A percentile compares a stretch with the other conserved stretches of the same genome.
Evolutionary conservation across 2,329 filamentous ascomycete species (phyloP).

Genomic region (Aspergillus spinulosporus): DNA sequence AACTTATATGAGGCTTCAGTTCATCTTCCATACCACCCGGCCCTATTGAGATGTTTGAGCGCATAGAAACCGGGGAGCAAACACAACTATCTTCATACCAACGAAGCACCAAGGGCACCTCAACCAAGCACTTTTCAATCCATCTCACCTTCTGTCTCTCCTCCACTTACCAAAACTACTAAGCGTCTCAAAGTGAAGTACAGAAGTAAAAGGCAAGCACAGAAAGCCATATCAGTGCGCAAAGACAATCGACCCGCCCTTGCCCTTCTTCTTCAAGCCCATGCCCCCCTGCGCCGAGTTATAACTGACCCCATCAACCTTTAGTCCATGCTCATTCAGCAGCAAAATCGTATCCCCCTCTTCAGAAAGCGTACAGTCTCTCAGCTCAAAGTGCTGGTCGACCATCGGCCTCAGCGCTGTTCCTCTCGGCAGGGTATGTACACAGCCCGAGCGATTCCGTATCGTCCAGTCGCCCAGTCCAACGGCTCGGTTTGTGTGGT

Average conservation of each 20-base stretch:
- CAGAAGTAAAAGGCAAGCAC: no score
- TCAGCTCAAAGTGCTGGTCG: neutral
- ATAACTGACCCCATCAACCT: slow-evolving; percentile 14
- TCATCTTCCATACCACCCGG: no score
- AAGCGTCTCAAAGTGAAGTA: no score
- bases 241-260: neutral
- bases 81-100: no score
- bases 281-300: slow-evolving; percentile 1
- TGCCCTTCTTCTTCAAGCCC: neutral
- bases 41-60: no score
- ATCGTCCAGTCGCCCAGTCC: slow-evolving; percentile 3
- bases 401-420: neutral
- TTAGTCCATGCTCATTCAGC: slow-evolving; percentile 4
- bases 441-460: neutral
- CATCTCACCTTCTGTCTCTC: no score
- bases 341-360: slow-evolving; percentile 11
- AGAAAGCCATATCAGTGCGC: neutral
- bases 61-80: no score
- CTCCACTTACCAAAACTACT: no score
- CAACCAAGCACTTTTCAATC: no score
- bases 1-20: no score
- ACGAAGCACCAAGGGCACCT: no score
- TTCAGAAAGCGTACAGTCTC: slow-evolving; percentile 3
- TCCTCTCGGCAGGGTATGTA: neutral
- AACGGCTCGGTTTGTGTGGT: slow-evolving; percentile 1